Percentiles rank a stretch among this genome's conserved stretches.
phyloP scores from a whole-genome alignment of 345 rosid genomes.

The Eucalyptus polyanthemos region DNA sequence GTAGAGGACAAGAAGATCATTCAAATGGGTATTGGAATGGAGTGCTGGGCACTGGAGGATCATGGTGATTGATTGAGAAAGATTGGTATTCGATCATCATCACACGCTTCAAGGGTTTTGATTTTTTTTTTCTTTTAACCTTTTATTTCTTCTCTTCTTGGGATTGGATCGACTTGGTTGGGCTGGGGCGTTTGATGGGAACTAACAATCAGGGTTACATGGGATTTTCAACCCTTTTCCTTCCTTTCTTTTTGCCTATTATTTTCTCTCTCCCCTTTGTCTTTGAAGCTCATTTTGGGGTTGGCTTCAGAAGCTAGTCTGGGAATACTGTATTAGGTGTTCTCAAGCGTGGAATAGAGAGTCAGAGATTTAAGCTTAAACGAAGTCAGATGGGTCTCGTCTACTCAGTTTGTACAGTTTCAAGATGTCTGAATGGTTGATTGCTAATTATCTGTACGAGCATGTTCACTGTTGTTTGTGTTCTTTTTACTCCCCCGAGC shows the following conservation, averaged over 20 bases:
- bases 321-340: not conserved
- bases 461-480: not conserved
- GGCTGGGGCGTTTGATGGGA: not conserved
- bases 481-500: not conserved
- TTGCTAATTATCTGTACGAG: not conserved
- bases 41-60: constrained; percentile 75
- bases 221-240: not conserved
- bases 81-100: not conserved
- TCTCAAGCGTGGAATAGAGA: not conserved
- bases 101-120: not conserved
- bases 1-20: constrained; percentile 22
- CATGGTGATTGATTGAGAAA: constrained; percentile 41
- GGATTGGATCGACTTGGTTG: not conserved
- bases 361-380: not conserved
- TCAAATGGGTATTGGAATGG: constrained; percentile 88
- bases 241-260: not conserved
- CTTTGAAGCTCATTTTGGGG: not conserved
- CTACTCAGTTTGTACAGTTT: not conserved
- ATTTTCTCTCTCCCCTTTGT: not conserved
- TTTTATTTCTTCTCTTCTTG: not conserved
- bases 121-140: not conserved
- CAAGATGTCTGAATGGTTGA: not conserved
- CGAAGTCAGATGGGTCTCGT: not conserved
- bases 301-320: not conserved
- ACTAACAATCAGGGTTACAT: not conserved